Evolutionary conservation across 495 filamentous ascomycete species (phyloP), one percentile per base, ranked within the genome.

Genomic region (Lepraria neglecta): DNA sequence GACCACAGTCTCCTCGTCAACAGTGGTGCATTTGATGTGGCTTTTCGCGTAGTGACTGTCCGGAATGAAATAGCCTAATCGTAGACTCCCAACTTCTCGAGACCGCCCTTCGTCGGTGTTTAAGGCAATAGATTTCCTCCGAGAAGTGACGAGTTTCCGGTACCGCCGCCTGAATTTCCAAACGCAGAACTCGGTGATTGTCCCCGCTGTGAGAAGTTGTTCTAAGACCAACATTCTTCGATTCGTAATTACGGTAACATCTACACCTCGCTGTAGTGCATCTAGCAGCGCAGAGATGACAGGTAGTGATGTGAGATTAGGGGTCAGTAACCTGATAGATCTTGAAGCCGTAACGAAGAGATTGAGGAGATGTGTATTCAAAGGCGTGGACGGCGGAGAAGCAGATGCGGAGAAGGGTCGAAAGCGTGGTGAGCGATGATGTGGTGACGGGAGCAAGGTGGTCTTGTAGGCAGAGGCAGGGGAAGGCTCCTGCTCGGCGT

Each of bases 221-320:
- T 90, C 88, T 9, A 89, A 66, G 15, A 85, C 45, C 88, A 91
- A 90, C 75, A 90, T 83, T 24, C 75, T 74, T 24, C 77, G 73
- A 66, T 79, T 84, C 1, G 87, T 89, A 19, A 89, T 73, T 53
- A 90, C 76, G 11, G 71, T 71, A 21, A 91, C 78, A 40, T 83
- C 67, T 21, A 90, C 79, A 4, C 87, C 84, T 3, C 86, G 76
- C 0, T 62, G 48, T 0, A 80, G 64, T 1, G 78, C 76, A 0
- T 71, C 72, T 42, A 87, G 62, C 12, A 89, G 66, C 12, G 80
- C 79, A 5, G 73, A 66, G 1, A 87, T 69, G 17, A 87, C 78
- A 0, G 83, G 77, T 28, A 71, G 65, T 12, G 78, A 83, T 4
- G 87, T 91, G 4, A 90, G 65, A 59, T 91, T 91, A 0, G 88